Evolutionary conservation across 169 alveolate species (phyloP).

Genomic region (Eimeria sp.): DNA sequence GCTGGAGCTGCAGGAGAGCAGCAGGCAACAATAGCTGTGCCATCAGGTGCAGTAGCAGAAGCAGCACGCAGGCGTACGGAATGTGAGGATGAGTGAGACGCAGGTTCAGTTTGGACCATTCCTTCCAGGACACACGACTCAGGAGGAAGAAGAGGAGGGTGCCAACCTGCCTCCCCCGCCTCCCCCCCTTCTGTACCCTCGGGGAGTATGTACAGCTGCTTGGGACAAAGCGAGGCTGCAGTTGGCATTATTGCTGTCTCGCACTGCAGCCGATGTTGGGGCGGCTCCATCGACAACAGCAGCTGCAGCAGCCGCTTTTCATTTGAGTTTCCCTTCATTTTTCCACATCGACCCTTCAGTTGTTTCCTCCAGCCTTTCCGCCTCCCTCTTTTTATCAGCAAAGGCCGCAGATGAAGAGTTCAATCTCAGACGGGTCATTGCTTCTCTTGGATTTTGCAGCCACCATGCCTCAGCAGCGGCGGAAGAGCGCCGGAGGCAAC

Average conservation of each 20-base stretch:
- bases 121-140: conserved; percentile 2
- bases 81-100: neutral
- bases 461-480: conserved; percentile 68
- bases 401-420: conserved; percentile 64
- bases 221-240: conserved; percentile 82
- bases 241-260: conserved; percentile 65
- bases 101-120: conserved; percentile 48
- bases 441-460: conserved; percentile 59
- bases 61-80: neutral
- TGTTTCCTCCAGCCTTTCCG: conserved; percentile 71
- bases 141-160: neutral
- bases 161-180: conserved; percentile 12
- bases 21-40: neutral
- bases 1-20: neutral
- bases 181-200: conserved; percentile 69
- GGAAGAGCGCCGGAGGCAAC: conserved; percentile 38
- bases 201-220: conserved; percentile 62
- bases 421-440: conserved; percentile 68
- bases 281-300: conserved; percentile 62
- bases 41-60: neutral
- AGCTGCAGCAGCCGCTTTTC: conserved; percentile 77
- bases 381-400: conserved; percentile 71
- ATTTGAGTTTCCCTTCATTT: neutral
- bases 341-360: conserved; percentile 62
- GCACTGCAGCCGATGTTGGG: conserved; percentile 72